Evolutionary conservation across 106 monocot species (phyloP).

Genomic region (Platanthera guangdongensis): DNA sequence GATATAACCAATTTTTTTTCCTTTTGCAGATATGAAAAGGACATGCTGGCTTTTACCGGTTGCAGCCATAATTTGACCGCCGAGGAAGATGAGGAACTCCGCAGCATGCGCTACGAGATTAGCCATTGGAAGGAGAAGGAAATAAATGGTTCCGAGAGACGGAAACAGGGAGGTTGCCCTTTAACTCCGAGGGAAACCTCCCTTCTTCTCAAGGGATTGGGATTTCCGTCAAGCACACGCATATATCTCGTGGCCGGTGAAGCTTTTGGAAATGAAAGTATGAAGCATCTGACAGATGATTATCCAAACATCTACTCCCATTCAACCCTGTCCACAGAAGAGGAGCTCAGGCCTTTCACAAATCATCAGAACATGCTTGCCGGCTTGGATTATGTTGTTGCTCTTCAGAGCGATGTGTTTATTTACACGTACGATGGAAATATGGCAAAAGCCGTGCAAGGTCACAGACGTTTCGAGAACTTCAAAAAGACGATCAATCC

Average conservation of each 20-base stretch:
- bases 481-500: conserved; percentile 93
- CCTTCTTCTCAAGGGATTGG: conserved; percentile 76
- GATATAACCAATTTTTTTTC: background rate
- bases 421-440: conserved; percentile 92
- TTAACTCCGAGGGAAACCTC: conserved; percentile 87
- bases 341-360: conserved; percentile 57
- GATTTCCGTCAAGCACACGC: conserved; percentile 63
- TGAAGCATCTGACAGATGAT: conserved; percentile 55
- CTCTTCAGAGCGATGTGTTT: conserved; percentile 89
- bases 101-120: conserved; percentile 74
- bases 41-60: conserved; percentile 96
- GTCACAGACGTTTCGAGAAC: conserved; percentile 80
- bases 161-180: conserved; percentile 73
- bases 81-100: conserved; percentile 69
- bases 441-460: conserved; percentile 97
- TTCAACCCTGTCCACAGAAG: conserved; percentile 57
- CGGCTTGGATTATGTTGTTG: conserved; percentile 87
- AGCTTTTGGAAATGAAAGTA: conserved; percentile 83
- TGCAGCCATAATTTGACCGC: conserved; percentile 77
- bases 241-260: conserved; percentile 95
- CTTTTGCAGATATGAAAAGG: conserved; percentile 85
- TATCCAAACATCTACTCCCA: conserved; percentile 82
- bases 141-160: conserved; percentile 65
- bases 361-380: conserved; percentile 95
- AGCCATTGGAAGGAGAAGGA: conserved; percentile 98